Conservation (phyloP, 306 rosid genomes). For the Gillenia trifoliata region DNA sequence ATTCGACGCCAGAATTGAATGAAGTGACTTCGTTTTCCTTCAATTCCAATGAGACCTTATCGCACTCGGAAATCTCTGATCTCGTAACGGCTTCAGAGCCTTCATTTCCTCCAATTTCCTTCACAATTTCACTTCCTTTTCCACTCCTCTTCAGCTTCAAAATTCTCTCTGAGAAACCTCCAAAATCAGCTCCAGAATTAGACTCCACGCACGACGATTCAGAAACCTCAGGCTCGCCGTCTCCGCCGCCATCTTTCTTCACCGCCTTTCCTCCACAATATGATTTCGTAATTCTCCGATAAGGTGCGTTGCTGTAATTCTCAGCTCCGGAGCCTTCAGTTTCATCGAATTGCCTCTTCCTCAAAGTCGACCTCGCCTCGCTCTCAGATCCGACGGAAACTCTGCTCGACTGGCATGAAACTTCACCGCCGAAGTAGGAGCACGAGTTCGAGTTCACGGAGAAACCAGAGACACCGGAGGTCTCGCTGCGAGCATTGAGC, state of each 20-base stretch:
- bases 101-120: slow-evolving; percentile 29
- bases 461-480: slow-evolving; percentile 20
- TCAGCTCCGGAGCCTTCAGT: neutral
- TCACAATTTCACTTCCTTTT: slow-evolving; percentile 20
- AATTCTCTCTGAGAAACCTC: slow-evolving; percentile 17
- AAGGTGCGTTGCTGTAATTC: neutral
- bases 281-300: slow-evolving; percentile 24
- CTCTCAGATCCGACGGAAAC: slow-evolving; percentile 31
- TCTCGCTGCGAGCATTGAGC: neutral
- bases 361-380: slow-evolving; percentile 20
- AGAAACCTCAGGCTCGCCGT: slow-evolving; percentile 47
- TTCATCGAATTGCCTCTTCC: slow-evolving; percentile 26
- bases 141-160: slow-evolving; percentile 41
- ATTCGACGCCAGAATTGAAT: slow-evolving; percentile 29
- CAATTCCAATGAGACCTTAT: slow-evolving; percentile 21
- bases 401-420: slow-evolving; percentile 55
- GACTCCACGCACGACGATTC: slow-evolving; percentile 89
- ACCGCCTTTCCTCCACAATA: slow-evolving; percentile 17
- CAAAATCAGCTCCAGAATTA: slow-evolving; percentile 38
- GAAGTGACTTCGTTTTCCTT: slow-evolving; percentile 40
- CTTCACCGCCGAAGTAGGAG: slow-evolving; percentile 44
- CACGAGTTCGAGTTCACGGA: slow-evolving; percentile 44
- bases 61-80: slow-evolving; percentile 44
- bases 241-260: no score
- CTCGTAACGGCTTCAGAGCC: slow-evolving; percentile 33